These are phyloP conservation scores for Lactuca saligna DNA, from an alignment of 129 eudicot species.

Conservation along the genomic window DNA sequence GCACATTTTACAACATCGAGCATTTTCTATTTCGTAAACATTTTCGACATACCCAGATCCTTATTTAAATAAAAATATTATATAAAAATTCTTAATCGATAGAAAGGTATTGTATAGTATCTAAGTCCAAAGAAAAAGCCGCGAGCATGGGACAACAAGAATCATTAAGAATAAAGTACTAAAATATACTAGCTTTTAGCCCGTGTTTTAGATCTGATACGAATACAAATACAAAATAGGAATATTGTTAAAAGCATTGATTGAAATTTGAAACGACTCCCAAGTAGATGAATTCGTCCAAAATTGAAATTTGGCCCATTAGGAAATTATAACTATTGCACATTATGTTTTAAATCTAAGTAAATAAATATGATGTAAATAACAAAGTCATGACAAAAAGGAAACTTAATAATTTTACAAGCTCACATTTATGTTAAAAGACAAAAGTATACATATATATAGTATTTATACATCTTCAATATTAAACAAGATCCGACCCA, in stretches of 20 bases:
- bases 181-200: neutral
- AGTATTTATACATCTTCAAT: slow-evolving; percentile 30
- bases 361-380: too few species aligned
- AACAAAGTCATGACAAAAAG: neutral
- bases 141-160: slow-evolving; percentile 17
- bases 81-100: neutral
- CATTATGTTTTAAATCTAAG: neutral
- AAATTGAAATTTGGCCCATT: neutral
- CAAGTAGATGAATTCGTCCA: neutral
- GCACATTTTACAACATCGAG: too few species aligned
- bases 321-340: neutral
- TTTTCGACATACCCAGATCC: neutral
- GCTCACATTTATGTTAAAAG: slow-evolving; percentile 18
- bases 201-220: slow-evolving; percentile 1
- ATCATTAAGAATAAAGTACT: neutral
- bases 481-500: slow-evolving; percentile 21
- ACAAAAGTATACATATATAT: slow-evolving; percentile 10
- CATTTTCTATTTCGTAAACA: too few species aligned
- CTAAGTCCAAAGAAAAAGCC: neutral
- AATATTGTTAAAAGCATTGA: neutral
- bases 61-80: too few species aligned
- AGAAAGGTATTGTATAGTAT: neutral
- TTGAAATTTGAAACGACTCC: neutral
- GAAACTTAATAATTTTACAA: slow-evolving; percentile 6
- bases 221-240: neutral